A percentile compares a stretch with the other conserved stretches of the same genome.
Conservation (phyloP, 192 early-diverging fungal species). For the Coemansia sp. region DNA sequence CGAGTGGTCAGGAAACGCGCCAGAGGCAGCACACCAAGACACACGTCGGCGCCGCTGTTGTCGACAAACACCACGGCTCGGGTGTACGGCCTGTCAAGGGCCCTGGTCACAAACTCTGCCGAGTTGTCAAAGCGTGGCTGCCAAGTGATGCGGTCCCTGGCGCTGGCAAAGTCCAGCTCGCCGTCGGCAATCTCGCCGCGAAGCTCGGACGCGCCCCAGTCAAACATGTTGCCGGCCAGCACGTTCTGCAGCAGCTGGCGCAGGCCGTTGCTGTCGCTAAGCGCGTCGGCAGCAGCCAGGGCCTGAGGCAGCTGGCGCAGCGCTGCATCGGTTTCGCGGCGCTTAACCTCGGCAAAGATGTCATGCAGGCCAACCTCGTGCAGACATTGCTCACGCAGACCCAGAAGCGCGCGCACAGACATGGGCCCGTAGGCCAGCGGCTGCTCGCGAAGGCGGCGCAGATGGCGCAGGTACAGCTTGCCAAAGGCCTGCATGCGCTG, state of each 20-base stretch:
- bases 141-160: constrained; percentile 45
- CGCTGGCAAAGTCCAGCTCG: constrained; percentile 60
- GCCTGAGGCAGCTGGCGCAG: constrained; percentile 55
- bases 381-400: constrained; percentile 79
- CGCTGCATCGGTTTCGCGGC: constrained; percentile 64
- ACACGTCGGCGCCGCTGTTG: constrained; percentile 79
- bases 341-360: constrained; percentile 71
- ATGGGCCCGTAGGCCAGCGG: constrained; percentile 74
- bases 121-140: constrained; percentile 54
- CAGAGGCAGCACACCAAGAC: constrained; percentile 78
- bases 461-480: constrained; percentile 65
- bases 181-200: constrained; percentile 60
- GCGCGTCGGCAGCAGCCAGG: constrained; percentile 53
- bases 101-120: constrained; percentile 38
- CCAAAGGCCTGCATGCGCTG: constrained; percentile 57
- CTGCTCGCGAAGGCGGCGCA: constrained; percentile 61
- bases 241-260: constrained; percentile 63
- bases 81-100: constrained; percentile 47
- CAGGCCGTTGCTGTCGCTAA: constrained; percentile 37
- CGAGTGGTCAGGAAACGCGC: constrained; percentile 60
- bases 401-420: constrained; percentile 68
- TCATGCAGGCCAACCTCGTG: constrained; percentile 80
- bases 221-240: constrained; percentile 83
- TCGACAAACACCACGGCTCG: constrained; percentile 79
- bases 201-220: constrained; percentile 72